Evolutionary conservation across 2,329 filamentous ascomycete genomes (phyloP), one percentile per base, ranked within the genome.

Genomic region (Hypoxylon sp.): DNA sequence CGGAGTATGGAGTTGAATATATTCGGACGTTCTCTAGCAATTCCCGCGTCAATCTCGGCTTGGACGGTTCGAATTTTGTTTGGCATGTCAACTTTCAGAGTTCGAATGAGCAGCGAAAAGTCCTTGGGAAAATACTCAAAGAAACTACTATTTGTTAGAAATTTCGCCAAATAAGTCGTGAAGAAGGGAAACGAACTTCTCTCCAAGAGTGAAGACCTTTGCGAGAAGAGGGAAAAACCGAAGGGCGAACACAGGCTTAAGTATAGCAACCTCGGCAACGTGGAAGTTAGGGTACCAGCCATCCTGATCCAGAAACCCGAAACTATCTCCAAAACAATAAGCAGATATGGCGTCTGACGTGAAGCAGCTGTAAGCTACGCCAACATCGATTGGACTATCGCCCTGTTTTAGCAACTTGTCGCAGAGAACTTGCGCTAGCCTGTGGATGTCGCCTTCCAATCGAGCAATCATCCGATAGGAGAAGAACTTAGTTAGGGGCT

Each of bases 361-460:
- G 55, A 79, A 80, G 64, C 78, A 80, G 59, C 76, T 79, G 53
- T 77, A 80, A 1, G 78, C 77, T 56, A 77, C 72, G 28, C 73
- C 75, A 7, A 79, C 65, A 36, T 80, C 75, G n/a, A 80, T 75
- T 18, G 71, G 67, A 4, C 68, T 53, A 9, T 59, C 62, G 6
- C 67, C 45, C 5, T 64, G 65, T 2, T 54, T 49, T 3, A 80
- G 69, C 61, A 79, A 61, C 54, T 78, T 78, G 42, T 76, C 69
- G 11, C 73, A 69, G 0, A 76, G 70, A 24, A 18, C 28, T 20
- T 72, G 64, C 1, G 65, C 58, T 1, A 70, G 46, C 0, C 9
- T 22, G 11, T 66, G 68, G 28, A 72, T 62, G 4, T 64, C 65
- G 14, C 36, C 26, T 49, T 72, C 70, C 4, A 73, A 52, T 1